Base-by-base conservation (phyloP, 306 rosid species). In the Chamaecrista fasciculata region DNA sequence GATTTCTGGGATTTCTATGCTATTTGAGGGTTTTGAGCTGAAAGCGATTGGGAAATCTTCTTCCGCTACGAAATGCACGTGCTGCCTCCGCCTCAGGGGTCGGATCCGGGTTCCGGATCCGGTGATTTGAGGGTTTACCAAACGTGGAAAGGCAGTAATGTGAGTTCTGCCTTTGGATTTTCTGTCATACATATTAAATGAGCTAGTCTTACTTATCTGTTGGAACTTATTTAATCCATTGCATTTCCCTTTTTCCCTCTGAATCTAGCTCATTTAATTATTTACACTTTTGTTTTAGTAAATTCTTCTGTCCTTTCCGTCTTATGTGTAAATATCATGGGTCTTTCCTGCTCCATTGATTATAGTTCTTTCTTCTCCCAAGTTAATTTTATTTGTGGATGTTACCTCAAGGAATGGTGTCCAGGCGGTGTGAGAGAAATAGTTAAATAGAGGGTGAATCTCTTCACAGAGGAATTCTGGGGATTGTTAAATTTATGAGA, bases 61-160 rank as follows among this genome's bases (percentile, higher is more conserved):
- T 47, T 18, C 4, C 31, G 4, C 34, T 11, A 20, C 59, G 68
- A 62, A 53, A 93, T 93, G 98, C 88, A 93, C 78, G 98, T 93
- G 78, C 94, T 86, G 40, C 97, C 97, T 73, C 98, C 98, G 6
- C 97, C 98, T 8, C 92, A 83, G 76, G 87, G 88, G 55, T 82
- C 97, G 62, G 96, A 89, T 89, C 86, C 72, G 80, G 89, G 68
- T 26, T 75, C 91, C 57, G 81, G 73, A 39, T 60, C 84, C 79
- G 64, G 62, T 52, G 96, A 91, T 84, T 82, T 81, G 36, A 88
- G 81, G 76, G 96, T 88, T 63, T 94, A 82, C 72, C 95, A 94
- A 79, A 77, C 85, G 11, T 94, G 99, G 99, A 90, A 91, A 75
- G 99, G 99, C 49, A 94, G 95, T 79, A 94, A 94, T 91, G 99